A percentile compares a stretch with the other conserved stretches of the same genome.
These are phyloP conservation scores for Pouteria campechiana DNA, from an alignment of 179 eudicot species.

Conservation along the genomic window DNA sequence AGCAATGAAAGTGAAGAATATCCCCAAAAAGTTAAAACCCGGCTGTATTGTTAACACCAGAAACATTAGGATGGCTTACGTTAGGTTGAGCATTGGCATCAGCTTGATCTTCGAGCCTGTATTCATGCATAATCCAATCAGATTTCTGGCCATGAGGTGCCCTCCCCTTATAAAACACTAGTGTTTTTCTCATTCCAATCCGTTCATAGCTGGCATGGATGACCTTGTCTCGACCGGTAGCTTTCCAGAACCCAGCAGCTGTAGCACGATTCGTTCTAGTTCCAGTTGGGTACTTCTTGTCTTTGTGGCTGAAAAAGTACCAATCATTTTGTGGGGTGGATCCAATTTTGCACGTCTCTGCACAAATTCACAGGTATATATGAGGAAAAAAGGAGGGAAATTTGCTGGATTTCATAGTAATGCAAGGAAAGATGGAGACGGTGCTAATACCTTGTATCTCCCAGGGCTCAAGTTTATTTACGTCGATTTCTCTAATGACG, in stretches of 20 bases:
- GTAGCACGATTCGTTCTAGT: constrained; percentile 43
- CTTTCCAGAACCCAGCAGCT: constrained; percentile 47
- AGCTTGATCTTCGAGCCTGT: constrained; percentile 28
- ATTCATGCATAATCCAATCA: constrained; percentile 55
- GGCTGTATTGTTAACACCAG: too few species aligned
- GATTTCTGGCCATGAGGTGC: constrained; percentile 49
- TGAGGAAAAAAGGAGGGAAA: too few species aligned
- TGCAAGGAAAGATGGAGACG: too few species aligned
- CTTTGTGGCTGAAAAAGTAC: constrained; percentile 15
- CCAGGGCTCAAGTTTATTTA: constrained; percentile 28
- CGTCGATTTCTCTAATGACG: constrained; percentile 17
- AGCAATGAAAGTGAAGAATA: too few species aligned
- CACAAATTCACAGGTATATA: too few species aligned
- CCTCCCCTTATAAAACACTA: constrained; percentile 45
- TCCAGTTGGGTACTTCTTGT: constrained; percentile 27
- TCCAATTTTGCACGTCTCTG: constrained; percentile 11
- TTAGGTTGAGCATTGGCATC: neutral
- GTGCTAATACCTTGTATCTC: constrained; percentile 18
- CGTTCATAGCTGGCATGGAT: constrained; percentile 21
- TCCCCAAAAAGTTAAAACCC: too few species aligned
- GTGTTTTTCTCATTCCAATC: constrained; percentile 45
- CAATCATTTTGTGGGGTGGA: constrained; percentile 9
- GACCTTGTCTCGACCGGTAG: constrained; percentile 41
- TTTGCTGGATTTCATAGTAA: too few species aligned
- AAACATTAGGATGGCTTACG: too few species aligned